Conservation (phyloP, 257 asterid species). For the Lantana camara region DNA sequence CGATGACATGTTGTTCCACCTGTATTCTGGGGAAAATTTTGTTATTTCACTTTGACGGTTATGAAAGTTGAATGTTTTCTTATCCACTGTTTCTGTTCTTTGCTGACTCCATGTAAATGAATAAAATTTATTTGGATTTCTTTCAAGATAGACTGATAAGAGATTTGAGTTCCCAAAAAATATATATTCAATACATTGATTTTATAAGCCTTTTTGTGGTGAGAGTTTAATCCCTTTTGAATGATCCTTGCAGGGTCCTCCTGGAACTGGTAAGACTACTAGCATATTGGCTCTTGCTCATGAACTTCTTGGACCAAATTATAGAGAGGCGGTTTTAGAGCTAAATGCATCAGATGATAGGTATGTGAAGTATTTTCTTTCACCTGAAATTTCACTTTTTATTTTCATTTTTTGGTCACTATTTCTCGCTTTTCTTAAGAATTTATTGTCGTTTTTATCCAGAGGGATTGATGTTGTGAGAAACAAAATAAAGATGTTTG, state of each 20-base stretch:
- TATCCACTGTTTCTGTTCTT: no score
- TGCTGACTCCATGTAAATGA: no score
- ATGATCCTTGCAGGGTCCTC: constrained; percentile 70
- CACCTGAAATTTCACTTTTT: not conserved
- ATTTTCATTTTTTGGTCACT: not conserved
- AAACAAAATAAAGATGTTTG: constrained; percentile 98
- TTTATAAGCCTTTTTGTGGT: not conserved
- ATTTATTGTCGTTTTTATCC: constrained; percentile 25
- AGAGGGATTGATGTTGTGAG: constrained; percentile 98
- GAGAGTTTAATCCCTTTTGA: not conserved
- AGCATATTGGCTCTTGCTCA: constrained; percentile 96
- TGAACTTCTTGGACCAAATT: constrained; percentile 91
- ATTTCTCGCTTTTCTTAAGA: constrained; percentile 10
- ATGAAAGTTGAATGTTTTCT: no score
- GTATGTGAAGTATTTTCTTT: constrained; percentile 33
- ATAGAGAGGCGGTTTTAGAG: constrained; percentile 86
- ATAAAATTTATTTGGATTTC: no score
- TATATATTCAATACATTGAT: not conserved
- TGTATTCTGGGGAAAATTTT: no score
- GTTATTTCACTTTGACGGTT: no score
- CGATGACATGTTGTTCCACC: no score
- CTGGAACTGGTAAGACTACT: constrained; percentile 97
- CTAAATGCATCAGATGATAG: constrained; percentile 97
- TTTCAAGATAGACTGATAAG: not conserved
- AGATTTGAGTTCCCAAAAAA: not conserved